A percentile compares a stretch with the other conserved stretches of the same genome.
Conservation (phyloP, 2,329 filamentous ascomycete species). For the Xylariomycetidae sp. region DNA sequence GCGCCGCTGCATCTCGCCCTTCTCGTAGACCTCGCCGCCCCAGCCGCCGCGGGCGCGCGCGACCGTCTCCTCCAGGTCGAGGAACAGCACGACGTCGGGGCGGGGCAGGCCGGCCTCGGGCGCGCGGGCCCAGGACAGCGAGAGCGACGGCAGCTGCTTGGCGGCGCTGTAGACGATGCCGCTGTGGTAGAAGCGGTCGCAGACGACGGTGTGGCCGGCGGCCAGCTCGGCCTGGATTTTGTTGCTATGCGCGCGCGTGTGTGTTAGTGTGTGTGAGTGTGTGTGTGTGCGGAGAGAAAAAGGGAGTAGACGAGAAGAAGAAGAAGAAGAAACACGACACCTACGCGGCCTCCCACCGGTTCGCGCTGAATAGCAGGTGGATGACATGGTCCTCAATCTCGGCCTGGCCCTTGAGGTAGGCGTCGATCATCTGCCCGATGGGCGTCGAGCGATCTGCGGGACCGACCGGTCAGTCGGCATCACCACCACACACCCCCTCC, state of each 20-base stretch:
- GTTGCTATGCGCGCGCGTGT: slow-evolving; percentile 35
- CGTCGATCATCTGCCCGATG: slow-evolving; percentile 82
- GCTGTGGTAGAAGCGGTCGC: slow-evolving; percentile 93
- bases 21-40: slow-evolving; percentile 86
- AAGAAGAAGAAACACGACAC: slow-evolving; percentile 17
- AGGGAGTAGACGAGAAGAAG: slow-evolving; percentile 1
- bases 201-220: slow-evolving; percentile 67
- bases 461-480: slow-evolving; percentile 1
- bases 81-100: slow-evolving; percentile 81
- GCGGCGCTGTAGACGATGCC: slow-evolving; percentile 91
- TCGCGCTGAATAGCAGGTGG: slow-evolving; percentile 84
- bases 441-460: slow-evolving; percentile 68
- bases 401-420: slow-evolving; percentile 66
- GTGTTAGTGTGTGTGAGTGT: neutral
- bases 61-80: slow-evolving; percentile 70
- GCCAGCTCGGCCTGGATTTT: slow-evolving; percentile 49
- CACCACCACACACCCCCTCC: neutral
- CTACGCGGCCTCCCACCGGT: slow-evolving; percentile 73
- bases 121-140: slow-evolving; percentile 72
- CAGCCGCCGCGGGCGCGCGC: slow-evolving; percentile 77
- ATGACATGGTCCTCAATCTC: slow-evolving; percentile 83
- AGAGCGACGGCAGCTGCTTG: slow-evolving; percentile 66
- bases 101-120: slow-evolving; percentile 82
- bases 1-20: slow-evolving; percentile 69
- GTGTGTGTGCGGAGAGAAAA: neutral